phyloP scores from a whole-genome alignment of 768 basidiomycete species.

The Butyriboletus loyo region DNA sequence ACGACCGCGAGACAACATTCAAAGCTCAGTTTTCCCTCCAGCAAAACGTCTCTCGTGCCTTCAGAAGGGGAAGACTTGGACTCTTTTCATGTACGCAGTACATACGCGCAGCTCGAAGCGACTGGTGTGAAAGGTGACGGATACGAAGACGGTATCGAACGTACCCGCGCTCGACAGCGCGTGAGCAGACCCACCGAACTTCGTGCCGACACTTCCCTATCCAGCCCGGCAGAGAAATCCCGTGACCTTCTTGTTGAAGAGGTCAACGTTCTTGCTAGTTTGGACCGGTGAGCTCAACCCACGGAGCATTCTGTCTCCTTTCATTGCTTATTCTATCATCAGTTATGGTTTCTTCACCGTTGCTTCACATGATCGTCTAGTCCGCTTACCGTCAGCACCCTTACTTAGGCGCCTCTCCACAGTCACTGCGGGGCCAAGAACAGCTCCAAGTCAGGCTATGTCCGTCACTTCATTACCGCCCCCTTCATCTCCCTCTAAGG shows the following conservation, averaged over 20 bases:
- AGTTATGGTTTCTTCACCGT: slow-evolving; percentile 92
- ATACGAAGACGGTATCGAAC: slow-evolving; percentile 89
- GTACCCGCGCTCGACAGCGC: slow-evolving; percentile 75
- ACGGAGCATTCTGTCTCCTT: background rate
- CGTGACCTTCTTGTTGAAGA: slow-evolving; percentile 73
- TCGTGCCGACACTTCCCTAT: slow-evolving; percentile 53
- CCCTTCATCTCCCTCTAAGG: slow-evolving; percentile 50
- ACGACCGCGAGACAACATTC: slow-evolving; percentile 25
- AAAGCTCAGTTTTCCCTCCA: slow-evolving; percentile 38
- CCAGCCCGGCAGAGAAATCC: slow-evolving; percentile 56
- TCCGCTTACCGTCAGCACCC: slow-evolving; percentile 64
- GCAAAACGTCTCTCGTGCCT: slow-evolving; percentile 61
- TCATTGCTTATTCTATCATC: slow-evolving; percentile 11
- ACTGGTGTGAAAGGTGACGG: slow-evolving; percentile 95
- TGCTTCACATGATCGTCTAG: slow-evolving; percentile 80
- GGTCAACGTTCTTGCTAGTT: slow-evolving; percentile 60
- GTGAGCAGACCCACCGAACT: slow-evolving; percentile 56
- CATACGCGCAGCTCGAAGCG: slow-evolving; percentile 86
- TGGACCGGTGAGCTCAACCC: slow-evolving; percentile 74
- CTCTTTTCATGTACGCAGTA: slow-evolving; percentile 77
- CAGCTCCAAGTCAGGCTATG: slow-evolving; percentile 44
- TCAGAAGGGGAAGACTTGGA: slow-evolving; percentile 81
- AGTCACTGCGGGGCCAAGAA: slow-evolving; percentile 44
- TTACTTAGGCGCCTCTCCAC: slow-evolving; percentile 55
- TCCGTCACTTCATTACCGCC: slow-evolving; percentile 49